Percentiles rank a stretch among this genome's conserved stretches.
Conservation (phyloP, 1,139 yeast genomes). For the Candida dubliniensis region DNA sequence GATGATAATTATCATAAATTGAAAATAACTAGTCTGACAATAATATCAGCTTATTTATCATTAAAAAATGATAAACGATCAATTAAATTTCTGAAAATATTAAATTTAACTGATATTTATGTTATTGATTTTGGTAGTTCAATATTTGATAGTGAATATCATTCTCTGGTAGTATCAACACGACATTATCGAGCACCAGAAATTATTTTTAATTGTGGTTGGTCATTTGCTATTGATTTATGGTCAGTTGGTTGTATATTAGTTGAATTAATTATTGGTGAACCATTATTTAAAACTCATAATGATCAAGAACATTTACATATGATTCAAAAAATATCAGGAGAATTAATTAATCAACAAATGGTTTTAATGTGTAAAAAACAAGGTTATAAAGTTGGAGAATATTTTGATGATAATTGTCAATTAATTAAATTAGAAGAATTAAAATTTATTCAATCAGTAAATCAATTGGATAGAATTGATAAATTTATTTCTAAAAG, state of each 20-base stretch:
- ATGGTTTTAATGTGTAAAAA: conserved; percentile 39
- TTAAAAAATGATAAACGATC: conserved; percentile 15
- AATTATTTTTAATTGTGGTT: conserved; percentile 87
- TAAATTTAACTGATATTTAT: conserved; percentile 78
- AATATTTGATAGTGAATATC: conserved; percentile 90
- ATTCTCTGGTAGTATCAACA: conserved; percentile 87
- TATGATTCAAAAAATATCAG: conserved; percentile 82
- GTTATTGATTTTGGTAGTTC: conserved; percentile 97
- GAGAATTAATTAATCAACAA: conserved; percentile 38
- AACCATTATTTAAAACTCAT: conserved; percentile 91
- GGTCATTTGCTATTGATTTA: conserved; percentile 91
- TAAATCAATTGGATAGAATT: conserved; percentile 51
- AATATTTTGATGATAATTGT: conserved; percentile 16
- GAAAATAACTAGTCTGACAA: conserved; percentile 34
- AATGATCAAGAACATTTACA: conserved; percentile 93
- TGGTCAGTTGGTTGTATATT: conserved; percentile 97
- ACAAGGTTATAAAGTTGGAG: conserved; percentile 46
- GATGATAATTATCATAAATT: conserved; percentile 51
- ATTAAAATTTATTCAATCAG: conserved; percentile 47
- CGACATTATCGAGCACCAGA: conserved; percentile 98
- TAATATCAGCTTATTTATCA: conserved; percentile 31
- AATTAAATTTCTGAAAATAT: conserved; percentile 46
- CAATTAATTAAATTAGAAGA: conserved; percentile 35
- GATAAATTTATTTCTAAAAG: conserved; percentile 47
- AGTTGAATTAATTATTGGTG: conserved; percentile 92